A percentile compares a stretch with the other conserved stretches of the same genome.
These are phyloP conservation scores for Cucurbita moschata DNA, from an alignment of 306 rosid genomes.

Conservation along the genomic window DNA sequence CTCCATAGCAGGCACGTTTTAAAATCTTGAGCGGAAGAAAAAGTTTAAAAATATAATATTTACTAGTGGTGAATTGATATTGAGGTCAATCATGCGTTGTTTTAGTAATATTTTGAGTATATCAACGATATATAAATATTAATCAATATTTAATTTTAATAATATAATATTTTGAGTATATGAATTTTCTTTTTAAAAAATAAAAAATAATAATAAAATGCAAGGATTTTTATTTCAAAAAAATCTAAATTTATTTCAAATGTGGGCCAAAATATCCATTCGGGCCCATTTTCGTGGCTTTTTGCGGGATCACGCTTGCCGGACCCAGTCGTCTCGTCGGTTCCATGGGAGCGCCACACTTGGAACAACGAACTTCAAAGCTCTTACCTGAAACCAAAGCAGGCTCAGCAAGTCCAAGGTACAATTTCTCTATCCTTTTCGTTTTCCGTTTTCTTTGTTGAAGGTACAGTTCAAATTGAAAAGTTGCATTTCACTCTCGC, in stretches of 20 bases:
- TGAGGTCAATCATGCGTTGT: no score
- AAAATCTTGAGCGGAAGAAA: no score
- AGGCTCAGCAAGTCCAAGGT: background rate
- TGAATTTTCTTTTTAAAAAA: no score
- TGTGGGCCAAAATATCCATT: background rate
- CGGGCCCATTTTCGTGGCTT: background rate
- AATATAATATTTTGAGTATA: no score
- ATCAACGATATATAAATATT: no score
- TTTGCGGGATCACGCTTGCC: background rate
- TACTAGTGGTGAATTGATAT: no score
- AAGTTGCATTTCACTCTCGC: background rate
- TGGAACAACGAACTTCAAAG: background rate
- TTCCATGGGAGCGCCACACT: background rate
- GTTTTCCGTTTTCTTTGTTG: background rate
- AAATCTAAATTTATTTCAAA: background rate
- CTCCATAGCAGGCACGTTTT: no score
- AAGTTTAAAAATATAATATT: no score
- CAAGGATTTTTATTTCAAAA: no score
- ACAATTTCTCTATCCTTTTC: background rate
- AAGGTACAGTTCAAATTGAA: background rate
- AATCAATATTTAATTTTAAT: no score
- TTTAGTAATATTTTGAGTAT: no score
- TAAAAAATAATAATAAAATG: no score
- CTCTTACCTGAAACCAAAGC: background rate
- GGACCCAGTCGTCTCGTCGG: background rate